Percentiles rank a stretch among this genome's conserved stretches.
phyloP scores from a whole-genome alignment of 805 yeast species.

The Candida xiaguanensis region DNA sequence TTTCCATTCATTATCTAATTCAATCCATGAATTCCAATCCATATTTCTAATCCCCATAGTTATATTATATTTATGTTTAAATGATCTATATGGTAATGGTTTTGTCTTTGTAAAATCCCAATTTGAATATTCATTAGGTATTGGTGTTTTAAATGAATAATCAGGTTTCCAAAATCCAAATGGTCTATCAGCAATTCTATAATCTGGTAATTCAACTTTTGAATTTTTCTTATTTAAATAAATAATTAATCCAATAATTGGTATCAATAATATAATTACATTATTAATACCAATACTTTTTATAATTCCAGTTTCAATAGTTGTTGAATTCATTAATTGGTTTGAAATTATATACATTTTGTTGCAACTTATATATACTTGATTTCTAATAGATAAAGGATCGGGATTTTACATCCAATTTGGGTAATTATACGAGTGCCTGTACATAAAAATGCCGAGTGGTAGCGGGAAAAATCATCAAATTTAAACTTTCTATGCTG shows the following conservation, averaged over 20 bases:
- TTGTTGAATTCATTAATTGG: constrained; percentile 1
- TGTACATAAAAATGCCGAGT: not conserved
- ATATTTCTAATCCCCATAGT: constrained; percentile 68
- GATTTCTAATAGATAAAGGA: not conserved
- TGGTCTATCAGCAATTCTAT: constrained; percentile 22
- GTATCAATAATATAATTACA: not conserved
- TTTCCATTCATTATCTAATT: constrained; percentile 63
- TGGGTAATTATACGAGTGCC: not conserved
- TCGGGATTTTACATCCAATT: not conserved
- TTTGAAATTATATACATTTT: not conserved
- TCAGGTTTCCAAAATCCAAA: constrained; percentile 56
- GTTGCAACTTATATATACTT: not conserved
- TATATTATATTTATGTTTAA: constrained; percentile 58
- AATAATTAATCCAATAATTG: not conserved
- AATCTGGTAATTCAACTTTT: not conserved
- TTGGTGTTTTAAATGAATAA: constrained; percentile 41
- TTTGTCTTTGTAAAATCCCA: constrained; percentile 50
- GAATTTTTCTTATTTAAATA: not conserved
- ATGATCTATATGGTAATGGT: constrained; percentile 65
- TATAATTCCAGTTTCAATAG: constrained; percentile 2
- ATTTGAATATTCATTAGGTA: constrained; percentile 42
- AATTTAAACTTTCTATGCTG: too few relatives aligned
- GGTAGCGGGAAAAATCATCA: too few relatives aligned
- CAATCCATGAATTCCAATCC: constrained; percentile 64
- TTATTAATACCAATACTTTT: constrained; percentile 1